Evolutionary conservation across 1,284 basidiomycete genomes (phyloP).

Genomic region (Cutaneotrichosporon sp.): DNA sequence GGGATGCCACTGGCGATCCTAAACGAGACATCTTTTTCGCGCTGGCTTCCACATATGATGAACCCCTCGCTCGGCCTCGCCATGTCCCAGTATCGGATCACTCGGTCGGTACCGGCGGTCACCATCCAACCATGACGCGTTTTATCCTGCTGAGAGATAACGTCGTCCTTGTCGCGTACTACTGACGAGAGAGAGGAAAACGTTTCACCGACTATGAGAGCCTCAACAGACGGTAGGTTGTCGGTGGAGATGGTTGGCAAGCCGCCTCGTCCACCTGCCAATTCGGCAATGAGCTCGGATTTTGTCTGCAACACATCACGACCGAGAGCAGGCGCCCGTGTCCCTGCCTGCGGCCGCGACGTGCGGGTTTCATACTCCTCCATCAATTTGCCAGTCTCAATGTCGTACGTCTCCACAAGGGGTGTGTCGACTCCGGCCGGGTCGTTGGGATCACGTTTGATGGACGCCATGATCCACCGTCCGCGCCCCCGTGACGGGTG

Average conservation of each 20-base stretch:
- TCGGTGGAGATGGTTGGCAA: conserved; percentile 13
- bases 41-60: conserved; percentile 42
- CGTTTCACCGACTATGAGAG: conserved; percentile 30
- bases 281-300: conserved; percentile 27
- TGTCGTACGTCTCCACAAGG: conserved; percentile 45
- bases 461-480: conserved; percentile 79
- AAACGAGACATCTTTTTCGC: conserved; percentile 44
- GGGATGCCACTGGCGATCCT: conserved; percentile 18
- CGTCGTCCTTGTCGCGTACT: conserved; percentile 12
- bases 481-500: conserved; percentile 74
- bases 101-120: conserved; percentile 43
- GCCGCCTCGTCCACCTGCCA: conserved; percentile 18
- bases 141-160: neutral
- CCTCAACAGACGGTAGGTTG: conserved; percentile 19
- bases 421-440: conserved; percentile 13
- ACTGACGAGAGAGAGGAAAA: conserved; percentile 25
- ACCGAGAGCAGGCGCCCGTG: neutral
- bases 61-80: conserved; percentile 32
- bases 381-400: conserved; percentile 48
- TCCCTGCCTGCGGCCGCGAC: conserved; percentile 16
- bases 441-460: conserved; percentile 12
- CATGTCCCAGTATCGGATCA: conserved; percentile 46
- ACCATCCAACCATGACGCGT: conserved; percentile 34
- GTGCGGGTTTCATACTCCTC: conserved; percentile 40
- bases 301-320: conserved; percentile 27